phyloP scores from a whole-genome alignment of 73 alveolate species.

The Effrenium voratum region DNA sequence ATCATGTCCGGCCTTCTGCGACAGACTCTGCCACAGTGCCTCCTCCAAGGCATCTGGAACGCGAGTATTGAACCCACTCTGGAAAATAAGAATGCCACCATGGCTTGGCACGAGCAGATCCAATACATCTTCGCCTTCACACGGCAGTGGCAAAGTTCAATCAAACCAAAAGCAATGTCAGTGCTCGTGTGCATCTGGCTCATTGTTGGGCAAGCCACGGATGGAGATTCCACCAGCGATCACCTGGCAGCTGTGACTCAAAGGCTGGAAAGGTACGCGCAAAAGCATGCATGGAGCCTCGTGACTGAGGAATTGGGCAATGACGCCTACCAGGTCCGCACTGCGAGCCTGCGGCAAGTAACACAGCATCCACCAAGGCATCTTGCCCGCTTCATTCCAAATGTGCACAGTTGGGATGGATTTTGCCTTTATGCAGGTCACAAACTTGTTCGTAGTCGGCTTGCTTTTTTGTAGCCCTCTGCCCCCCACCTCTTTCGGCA shows the following conservation, averaged over 20 bases:
- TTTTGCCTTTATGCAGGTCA: too few species aligned
- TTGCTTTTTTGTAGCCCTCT: too few species aligned
- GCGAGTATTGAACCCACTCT: conserved; percentile 91
- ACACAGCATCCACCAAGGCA: too few species aligned
- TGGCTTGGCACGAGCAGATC: conserved; percentile 75
- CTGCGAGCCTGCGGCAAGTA: conserved; percentile 21
- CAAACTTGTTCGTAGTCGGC: too few species aligned
- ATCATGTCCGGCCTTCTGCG: conserved; percentile 14
- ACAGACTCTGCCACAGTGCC: conserved; percentile 24
- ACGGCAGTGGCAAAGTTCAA: too few species aligned
- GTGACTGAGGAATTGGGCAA: conserved; percentile 73
- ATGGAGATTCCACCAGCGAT: too few species aligned
- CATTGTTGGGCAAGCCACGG: too few species aligned
- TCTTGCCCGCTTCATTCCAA: too few species aligned
- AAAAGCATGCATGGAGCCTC: background rate
- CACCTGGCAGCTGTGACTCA: background rate
- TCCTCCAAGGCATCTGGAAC: conserved; percentile 47
- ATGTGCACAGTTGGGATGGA: too few species aligned
- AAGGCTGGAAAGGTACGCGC: background rate
- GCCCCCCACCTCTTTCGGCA: conserved; percentile 54
- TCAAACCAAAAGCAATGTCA: too few species aligned
- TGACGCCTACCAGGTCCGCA: conserved; percentile 72
- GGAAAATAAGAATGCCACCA: conserved; percentile 58
- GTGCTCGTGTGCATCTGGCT: too few species aligned
- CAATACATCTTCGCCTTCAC: conserved; percentile 28